These are phyloP conservation scores for Amylocystis lapponica DNA, from an alignment of 768 basidiomycete genomes.

Conservation along the genomic window DNA sequence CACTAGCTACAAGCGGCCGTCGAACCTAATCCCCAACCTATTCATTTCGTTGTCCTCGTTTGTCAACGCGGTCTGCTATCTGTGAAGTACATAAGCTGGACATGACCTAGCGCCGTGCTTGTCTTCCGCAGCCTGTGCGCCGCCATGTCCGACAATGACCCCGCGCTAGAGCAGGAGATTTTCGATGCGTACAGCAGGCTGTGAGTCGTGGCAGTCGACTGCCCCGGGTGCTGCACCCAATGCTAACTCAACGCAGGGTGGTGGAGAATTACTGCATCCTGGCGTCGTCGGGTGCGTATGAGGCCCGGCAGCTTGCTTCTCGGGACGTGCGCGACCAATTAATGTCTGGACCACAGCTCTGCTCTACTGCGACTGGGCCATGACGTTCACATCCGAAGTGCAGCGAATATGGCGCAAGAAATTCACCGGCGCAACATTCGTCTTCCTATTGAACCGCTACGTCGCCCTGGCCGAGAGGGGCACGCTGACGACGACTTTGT, in stretches of 20 bases:
- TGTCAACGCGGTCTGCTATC: too few relatives aligned
- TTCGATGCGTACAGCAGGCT: not conserved
- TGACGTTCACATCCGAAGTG: slow-evolving; percentile 10
- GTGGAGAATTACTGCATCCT: not conserved
- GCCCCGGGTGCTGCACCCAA: not conserved
- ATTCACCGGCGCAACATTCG: slow-evolving; percentile 10
- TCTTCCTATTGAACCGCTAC: slow-evolving; percentile 12
- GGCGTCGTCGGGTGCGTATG: not conserved
- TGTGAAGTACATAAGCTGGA: too few relatives aligned
- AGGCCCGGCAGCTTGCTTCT: not conserved
- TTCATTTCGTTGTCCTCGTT: too few relatives aligned
- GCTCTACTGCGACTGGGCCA: slow-evolving; percentile 6
- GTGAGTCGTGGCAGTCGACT: not conserved
- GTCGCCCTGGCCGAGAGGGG: slow-evolving; percentile 12
- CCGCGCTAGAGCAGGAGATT: not conserved
- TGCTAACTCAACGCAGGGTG: not conserved
- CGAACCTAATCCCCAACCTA: too few relatives aligned
- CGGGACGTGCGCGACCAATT: not conserved
- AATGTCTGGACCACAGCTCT: slow-evolving; percentile 3
- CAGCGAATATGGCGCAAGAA: slow-evolving; percentile 12
- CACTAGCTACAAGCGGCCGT: too few relatives aligned
- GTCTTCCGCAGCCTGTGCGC: too few relatives aligned
- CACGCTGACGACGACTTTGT: slow-evolving; percentile 8
- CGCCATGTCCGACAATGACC: not conserved
- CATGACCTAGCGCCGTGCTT: too few relatives aligned